Base-by-base conservation (phyloP, 1,139 yeast genomes). In the Scheffersomyces lignicola region DNA sequence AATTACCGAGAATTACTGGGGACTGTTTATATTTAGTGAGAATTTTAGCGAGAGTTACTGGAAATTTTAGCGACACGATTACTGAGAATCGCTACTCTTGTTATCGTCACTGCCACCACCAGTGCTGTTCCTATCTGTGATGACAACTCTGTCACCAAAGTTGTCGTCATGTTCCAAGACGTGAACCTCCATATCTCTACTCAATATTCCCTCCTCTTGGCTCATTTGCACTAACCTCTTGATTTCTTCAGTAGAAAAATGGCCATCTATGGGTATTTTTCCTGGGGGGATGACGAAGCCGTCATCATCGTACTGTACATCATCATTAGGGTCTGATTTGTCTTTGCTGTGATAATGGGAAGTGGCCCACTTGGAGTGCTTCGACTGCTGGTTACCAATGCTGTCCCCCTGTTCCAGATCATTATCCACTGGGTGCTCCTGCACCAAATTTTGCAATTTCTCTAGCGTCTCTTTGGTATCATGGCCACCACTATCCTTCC, bases 201-300 rank as follows among this genome's bases (percentile, higher is more conserved):
- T 46, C 26, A 65, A 37, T 2, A 62, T 25, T 0, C 66, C 66
- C 36, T 58, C 60, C 3, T 50, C 39, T 33, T 64, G 51, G 18
- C 69, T 65, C 12, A 57, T 18, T 4, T 49, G 47, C 4, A 65
- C 54, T 40, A 65, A 47, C 24, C 54, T 54, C 33, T 51, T 45
- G 17, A 65, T 42, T 38, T 65, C 70, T 5, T 43, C 42, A 8
- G 69, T 54, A 4, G 69, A 58, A 38, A 65, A 65, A 42, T 65
- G 65, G 6, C 70, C 70, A 34, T 65, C 71, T 20, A 65, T 33
- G 1, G 71, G 70, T 7, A 65, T 58, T 38, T 62, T 65, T 1
- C 69, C 69, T 18, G 42, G 43, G 2, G 72, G 71, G 8, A 65
- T 49, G 32, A 48, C 58, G 37, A 64, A 63, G n/a, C 70, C 70